phyloP scores from a whole-genome alignment of 1,284 basidiomycete genomes.

The Trichosporon sp. region DNA sequence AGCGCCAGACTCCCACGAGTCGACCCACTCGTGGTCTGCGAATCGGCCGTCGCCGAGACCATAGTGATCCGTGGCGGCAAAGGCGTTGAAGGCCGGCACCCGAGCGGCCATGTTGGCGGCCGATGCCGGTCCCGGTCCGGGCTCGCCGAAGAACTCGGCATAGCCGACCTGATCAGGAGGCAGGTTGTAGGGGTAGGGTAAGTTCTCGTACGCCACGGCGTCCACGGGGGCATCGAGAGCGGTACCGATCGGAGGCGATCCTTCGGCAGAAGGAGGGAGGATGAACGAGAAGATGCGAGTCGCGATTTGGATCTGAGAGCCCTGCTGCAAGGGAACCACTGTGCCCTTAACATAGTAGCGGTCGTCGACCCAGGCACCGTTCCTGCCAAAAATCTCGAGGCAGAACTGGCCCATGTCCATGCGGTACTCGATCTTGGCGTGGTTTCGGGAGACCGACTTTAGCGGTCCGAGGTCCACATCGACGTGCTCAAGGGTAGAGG shows the following conservation, averaged over 20 bases:
- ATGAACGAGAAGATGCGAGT: conserved; percentile 96
- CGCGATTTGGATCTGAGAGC: conserved; percentile 96
- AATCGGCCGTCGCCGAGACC: conserved; percentile 29
- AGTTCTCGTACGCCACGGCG: conserved; percentile 22
- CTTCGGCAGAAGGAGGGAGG: conserved; percentile 57
- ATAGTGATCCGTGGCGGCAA: conserved; percentile 36
- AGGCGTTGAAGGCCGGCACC: conserved; percentile 43
- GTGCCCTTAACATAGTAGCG: conserved; percentile 86
- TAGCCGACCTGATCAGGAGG: conserved; percentile 38
- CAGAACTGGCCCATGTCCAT: conserved; percentile 67
- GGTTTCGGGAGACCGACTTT: conserved; percentile 92
- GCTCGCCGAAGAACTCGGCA: conserved; percentile 41
- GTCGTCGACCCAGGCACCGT: conserved; percentile 97
- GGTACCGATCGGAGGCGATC: conserved; percentile 32
- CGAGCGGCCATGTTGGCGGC: conserved; percentile 32
- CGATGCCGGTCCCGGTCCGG: conserved; percentile 35
- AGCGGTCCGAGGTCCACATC: conserved; percentile 96
- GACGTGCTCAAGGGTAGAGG: conserved; percentile 54
- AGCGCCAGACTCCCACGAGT: conserved; percentile 29
- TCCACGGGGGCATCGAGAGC: conserved; percentile 23
- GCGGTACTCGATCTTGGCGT: conserved; percentile 81
- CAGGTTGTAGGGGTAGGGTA: conserved; percentile 43
- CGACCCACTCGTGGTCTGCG: conserved; percentile 22
- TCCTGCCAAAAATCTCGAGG: conserved; percentile 83
- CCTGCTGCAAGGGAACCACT: conserved; percentile 70